Evolutionary conservation across 768 basidiomycete genomes (phyloP).

Genomic region (Suillus lakei): DNA sequence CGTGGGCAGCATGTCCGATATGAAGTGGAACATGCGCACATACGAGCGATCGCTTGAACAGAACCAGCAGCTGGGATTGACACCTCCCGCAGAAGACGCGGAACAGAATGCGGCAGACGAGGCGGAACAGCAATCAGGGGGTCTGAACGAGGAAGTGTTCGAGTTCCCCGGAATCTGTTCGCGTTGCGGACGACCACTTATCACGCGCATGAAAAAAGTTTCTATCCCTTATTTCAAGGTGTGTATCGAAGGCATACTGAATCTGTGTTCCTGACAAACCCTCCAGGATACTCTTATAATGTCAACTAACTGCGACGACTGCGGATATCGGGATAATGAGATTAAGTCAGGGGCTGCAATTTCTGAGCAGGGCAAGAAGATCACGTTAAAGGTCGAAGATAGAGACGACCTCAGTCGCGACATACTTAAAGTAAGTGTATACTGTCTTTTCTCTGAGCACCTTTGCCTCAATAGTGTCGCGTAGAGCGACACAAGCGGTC

Average conservation of each 20-base stretch:
- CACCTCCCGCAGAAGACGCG: slow-evolving; percentile 50
- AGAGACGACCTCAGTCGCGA: slow-evolving; percentile 91
- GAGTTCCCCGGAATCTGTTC: slow-evolving; percentile 89
- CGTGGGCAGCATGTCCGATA: slow-evolving; percentile 81
- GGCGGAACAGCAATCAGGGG: slow-evolving; percentile 37
- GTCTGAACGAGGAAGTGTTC: slow-evolving; percentile 81
- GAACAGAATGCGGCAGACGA: slow-evolving; percentile 13
- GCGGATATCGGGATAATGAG: slow-evolving; percentile 98
- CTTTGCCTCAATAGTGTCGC: neutral
- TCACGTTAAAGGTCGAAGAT: slow-evolving; percentile 90
- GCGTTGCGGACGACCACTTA: slow-evolving; percentile 79
- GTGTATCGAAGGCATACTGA: neutral
- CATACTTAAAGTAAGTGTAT: slow-evolving; percentile 78
- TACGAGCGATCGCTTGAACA: slow-evolving; percentile 83
- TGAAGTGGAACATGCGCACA: slow-evolving; percentile 88
- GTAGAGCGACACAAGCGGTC: slow-evolving; percentile 49
- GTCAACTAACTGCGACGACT: slow-evolving; percentile 95
- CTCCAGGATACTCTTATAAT: slow-evolving; percentile 92
- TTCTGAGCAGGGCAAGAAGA: slow-evolving; percentile 83
- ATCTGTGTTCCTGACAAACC: neutral
- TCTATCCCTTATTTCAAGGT: slow-evolving; percentile 98
- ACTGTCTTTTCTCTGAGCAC: neutral
- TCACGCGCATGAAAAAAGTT: slow-evolving; percentile 96
- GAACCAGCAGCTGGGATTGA: slow-evolving; percentile 79
- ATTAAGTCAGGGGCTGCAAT: slow-evolving; percentile 94